Evolutionary conservation across 2,329 filamentous ascomycete genomes (phyloP), one percentile per base, ranked within the genome.

Genomic region (Chaetothyriales sp.): DNA sequence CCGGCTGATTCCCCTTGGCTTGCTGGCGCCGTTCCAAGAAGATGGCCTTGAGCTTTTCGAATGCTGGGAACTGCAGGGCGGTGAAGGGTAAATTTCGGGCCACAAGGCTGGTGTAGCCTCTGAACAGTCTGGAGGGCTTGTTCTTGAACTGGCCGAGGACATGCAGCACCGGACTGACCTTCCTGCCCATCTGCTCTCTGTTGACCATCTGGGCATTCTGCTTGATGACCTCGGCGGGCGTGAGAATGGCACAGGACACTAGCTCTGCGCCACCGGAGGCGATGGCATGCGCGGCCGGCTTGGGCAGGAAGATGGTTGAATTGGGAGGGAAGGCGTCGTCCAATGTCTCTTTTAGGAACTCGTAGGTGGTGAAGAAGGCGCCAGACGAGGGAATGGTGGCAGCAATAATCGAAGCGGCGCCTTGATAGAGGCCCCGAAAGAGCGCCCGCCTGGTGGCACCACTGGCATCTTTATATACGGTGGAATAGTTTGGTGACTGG

Each of bases 351-450:
- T 94, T 94, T 18, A 82, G 74, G 46, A 76, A 80, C 69, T 95
- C 89, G 66, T 95, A 95, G 1, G 86, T 89, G 1, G 85, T 89
- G 69, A 95, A 95, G 72, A 95, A 95, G 9, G 87, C 76, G 54
- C 87, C 88, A 49, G 88, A 86, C 51, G 85, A 86, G n/a, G 89
- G 89, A n/a, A 95, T 72, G 0, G 89, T 95, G 9, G 87, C 85
- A 28, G 95, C 69, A 8, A 95, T 81, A 19, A 94, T 84, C 61
- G 85, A 89, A 51, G 87, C 87, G 18, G 95, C 76, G 18, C 89
- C 89, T 66, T 95, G 89, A 62, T 95, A 95, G 5, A 95, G 69
- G 0, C 89, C 89, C 10, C 80, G 75, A 58, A 88, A 81, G 51
- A 83, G 72, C 50, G 74, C 71, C 53, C 73, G 73, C 45, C 75